phyloP scores from a whole-genome alignment of 2,329 filamentous ascomycete species.

The Aspergillus sp. region DNA sequence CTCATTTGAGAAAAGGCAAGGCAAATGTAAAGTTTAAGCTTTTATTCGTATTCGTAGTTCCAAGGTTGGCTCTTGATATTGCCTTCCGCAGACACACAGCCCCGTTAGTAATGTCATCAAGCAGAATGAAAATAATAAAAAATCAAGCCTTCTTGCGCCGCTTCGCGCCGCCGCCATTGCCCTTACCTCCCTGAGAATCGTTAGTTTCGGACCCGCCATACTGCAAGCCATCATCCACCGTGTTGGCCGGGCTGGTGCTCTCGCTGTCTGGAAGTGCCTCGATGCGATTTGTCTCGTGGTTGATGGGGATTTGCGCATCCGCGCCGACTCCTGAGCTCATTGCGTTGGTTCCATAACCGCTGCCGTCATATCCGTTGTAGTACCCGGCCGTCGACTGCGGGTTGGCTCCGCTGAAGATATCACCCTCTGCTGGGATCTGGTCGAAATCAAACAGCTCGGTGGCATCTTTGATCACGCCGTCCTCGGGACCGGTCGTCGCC shows the following conservation, averaged over 20 bases:
- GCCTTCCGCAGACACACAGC: conserved; percentile 4
- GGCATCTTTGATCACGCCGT: conserved; percentile 30
- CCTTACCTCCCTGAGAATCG: conserved; percentile 23
- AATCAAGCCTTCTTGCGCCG: conserved; percentile 35
- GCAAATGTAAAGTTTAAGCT: neutral
- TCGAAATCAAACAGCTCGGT: conserved; percentile 48
- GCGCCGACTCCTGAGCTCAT: conserved; percentile 11
- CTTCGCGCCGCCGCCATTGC: conserved; percentile 32
- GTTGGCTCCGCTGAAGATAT: conserved; percentile 34
- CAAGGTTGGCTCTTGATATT: neutral
- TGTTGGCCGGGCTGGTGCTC: conserved; percentile 43
- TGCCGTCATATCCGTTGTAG: conserved; percentile 37
- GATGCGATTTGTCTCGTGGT: conserved; percentile 34
- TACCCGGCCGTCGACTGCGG: conserved; percentile 29
- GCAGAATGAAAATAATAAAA: conserved; percentile 2
- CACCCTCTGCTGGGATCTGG: conserved; percentile 35
- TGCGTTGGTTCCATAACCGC: conserved; percentile 26
- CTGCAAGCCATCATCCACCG: conserved; percentile 32
- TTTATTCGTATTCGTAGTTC: conserved; percentile 1
- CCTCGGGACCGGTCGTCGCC: conserved; percentile 23
- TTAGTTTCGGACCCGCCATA: conserved; percentile 15
- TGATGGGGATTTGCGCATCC: conserved; percentile 11
- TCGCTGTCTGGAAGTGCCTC: conserved; percentile 50
- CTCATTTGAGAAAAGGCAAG: neutral
- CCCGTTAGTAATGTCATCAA: conserved; percentile 12